Evolutionary conservation across 352 stramenopile genomes (phyloP).

Genomic region (Pythium aphanidermatum): DNA sequence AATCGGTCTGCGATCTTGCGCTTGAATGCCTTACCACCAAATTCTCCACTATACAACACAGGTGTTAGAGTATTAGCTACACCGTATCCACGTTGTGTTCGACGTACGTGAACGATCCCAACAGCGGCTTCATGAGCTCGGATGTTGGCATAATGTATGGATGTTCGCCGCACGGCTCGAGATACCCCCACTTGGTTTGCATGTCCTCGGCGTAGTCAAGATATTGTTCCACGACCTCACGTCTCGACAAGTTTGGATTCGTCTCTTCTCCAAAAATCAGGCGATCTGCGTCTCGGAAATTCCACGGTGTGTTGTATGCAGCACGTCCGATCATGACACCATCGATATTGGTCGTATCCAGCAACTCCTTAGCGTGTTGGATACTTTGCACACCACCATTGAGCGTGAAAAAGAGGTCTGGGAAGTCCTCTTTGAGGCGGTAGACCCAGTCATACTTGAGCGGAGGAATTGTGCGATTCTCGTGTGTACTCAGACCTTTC

Average conservation of each 20-base stretch:
- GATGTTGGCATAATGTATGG: conserved; percentile 78
- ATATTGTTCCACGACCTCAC: conserved; percentile 81
- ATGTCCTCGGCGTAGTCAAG: conserved; percentile 81
- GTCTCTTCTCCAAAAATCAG: conserved; percentile 65
- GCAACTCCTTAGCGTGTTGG: conserved; percentile 83
- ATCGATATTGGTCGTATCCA: conserved; percentile 73
- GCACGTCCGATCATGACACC: conserved; percentile 89
- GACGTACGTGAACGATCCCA: conserved; percentile 72
- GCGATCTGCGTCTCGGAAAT: conserved; percentile 81
- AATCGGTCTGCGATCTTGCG: conserved; percentile 66
- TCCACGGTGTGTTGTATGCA: conserved; percentile 87
- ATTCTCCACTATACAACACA: conserved; percentile 44
- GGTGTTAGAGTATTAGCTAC: background rate
- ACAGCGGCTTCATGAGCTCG: conserved; percentile 68
- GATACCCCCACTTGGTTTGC: conserved; percentile 63
- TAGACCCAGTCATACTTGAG: conserved; percentile 95
- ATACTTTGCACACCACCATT: conserved; percentile 96
- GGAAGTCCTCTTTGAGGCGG: conserved; percentile 93
- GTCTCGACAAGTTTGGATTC: conserved; percentile 81
- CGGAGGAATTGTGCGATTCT: conserved; percentile 97
- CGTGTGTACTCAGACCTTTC: conserved; percentile 92
- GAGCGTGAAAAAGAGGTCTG: conserved; percentile 94
- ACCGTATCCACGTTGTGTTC: background rate
- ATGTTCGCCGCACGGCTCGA: conserved; percentile 30
- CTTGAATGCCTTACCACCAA: conserved; percentile 78